Evolutionary conservation across 495 filamentous ascomycete genomes (phyloP).

Genomic region (Cercophora samala): DNA sequence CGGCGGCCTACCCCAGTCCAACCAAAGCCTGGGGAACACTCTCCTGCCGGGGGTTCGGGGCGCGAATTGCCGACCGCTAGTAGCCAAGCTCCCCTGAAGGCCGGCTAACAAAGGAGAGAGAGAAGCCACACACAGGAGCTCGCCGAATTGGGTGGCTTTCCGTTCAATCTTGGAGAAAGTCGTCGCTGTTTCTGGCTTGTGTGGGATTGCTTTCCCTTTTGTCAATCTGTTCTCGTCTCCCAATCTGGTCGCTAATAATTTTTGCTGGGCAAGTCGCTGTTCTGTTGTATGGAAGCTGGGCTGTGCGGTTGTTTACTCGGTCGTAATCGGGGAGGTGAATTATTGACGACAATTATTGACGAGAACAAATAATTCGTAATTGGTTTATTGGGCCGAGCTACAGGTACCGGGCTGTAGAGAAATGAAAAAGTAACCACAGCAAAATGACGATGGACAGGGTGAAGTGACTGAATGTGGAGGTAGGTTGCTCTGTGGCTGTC

Average conservation of each 20-base stretch:
- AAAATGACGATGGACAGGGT: conserved; percentile 17
- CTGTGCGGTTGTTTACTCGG: not conserved
- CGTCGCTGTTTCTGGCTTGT: conserved; percentile 12
- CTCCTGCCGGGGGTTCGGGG: conserved; percentile 1
- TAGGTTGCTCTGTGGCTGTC: not conserved
- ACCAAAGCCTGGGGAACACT: conserved; percentile 5
- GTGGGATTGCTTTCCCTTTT: not conserved
- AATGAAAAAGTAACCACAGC: conserved; percentile 16
- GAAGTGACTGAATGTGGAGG: not conserved
- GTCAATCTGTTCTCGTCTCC: not conserved
- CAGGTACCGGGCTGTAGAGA: conserved; percentile 14
- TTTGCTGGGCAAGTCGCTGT: not conserved
- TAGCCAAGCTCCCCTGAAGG: not conserved
- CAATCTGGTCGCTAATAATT: not conserved
- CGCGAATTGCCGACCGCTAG: not conserved
- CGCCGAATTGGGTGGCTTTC: too few species aligned
- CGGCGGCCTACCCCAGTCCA: conserved; percentile 16
- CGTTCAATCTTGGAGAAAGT: not conserved
- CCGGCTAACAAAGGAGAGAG: too few species aligned
- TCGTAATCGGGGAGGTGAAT: not conserved
- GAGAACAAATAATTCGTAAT: conserved; percentile 1
- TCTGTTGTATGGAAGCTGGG: not conserved
- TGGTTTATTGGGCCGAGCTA: not conserved
- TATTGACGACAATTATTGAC: not conserved
- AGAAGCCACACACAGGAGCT: too few species aligned